These are phyloP conservation scores for Boletellus dicymbophilus DNA, from an alignment of 1,284 basidiomycete species.

Conservation along the genomic window DNA sequence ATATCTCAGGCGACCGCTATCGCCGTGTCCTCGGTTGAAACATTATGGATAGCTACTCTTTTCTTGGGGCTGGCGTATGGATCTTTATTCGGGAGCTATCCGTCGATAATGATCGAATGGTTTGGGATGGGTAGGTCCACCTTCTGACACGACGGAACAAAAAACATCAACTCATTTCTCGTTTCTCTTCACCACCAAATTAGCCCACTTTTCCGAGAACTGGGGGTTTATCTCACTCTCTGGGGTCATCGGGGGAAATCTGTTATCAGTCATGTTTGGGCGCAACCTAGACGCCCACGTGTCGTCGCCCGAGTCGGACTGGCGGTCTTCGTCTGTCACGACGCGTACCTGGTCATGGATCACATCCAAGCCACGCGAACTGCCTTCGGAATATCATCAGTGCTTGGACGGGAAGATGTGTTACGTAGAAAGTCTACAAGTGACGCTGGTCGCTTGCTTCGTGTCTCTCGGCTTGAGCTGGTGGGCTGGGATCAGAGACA, in stretches of 20 bases:
- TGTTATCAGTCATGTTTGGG: constrained; percentile 87
- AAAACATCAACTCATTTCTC: neutral
- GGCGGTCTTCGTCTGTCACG: neutral
- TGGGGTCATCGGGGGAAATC: constrained; percentile 80
- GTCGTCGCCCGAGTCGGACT: neutral
- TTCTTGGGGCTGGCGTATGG: constrained; percentile 79
- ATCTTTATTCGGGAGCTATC: constrained; percentile 74
- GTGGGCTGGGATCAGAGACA: constrained; percentile 46
- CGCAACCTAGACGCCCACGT: constrained; percentile 74
- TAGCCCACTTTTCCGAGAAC: constrained; percentile 80
- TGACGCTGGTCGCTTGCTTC: constrained; percentile 46
- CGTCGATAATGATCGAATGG: constrained; percentile 83
- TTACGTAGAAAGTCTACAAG: constrained; percentile 44
- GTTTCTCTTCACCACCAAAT: no score
- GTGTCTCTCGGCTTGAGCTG: constrained; percentile 44
- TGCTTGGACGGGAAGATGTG: constrained; percentile 49
- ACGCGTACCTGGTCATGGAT: constrained; percentile 4
- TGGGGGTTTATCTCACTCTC: constrained; percentile 82
- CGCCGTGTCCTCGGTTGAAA: constrained; percentile 55
- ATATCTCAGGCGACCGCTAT: constrained; percentile 67
- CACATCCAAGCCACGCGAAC: constrained; percentile 16
- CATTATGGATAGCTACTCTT: constrained; percentile 78
- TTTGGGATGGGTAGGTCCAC: constrained; percentile 71
- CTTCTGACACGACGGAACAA: neutral
- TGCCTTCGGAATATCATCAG: constrained; percentile 39